phyloP scores from a whole-genome alignment of 257 asterid species.

The Fraxinus anomala region DNA sequence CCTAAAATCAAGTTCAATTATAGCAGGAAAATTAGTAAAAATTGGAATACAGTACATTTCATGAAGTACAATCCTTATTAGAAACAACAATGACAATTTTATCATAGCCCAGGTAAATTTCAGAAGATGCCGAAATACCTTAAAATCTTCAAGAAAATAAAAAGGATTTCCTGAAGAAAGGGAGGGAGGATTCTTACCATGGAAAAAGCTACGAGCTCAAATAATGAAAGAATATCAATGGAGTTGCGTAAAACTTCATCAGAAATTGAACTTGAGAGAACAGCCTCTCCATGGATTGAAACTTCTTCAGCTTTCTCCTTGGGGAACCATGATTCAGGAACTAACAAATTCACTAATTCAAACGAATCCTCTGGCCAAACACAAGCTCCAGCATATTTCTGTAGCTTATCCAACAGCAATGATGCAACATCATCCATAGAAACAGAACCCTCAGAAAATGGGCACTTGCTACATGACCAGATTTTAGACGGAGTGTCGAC shows the following conservation, averaged over 20 bases:
- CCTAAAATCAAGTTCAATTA: not conserved
- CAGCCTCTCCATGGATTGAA: constrained; percentile 33
- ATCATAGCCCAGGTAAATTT: not conserved
- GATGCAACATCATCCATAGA: constrained; percentile 53
- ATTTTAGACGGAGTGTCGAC: constrained; percentile 31
- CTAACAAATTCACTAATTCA: constrained; percentile 28
- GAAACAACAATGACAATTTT: not conserved
- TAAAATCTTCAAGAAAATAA: not conserved
- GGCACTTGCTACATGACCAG: constrained; percentile 58
- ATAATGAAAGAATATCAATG: constrained; percentile 61
- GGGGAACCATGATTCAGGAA: constrained; percentile 19
- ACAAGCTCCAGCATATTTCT: constrained; percentile 40
- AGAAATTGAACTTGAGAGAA: constrained; percentile 16
- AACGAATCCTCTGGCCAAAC: constrained; percentile 36
- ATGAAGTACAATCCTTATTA: not conserved
- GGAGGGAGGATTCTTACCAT: constrained; percentile 53
- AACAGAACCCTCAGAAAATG: constrained; percentile 60
- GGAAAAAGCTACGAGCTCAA: constrained; percentile 68
- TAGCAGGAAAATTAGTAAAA: not conserved
- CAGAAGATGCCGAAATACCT: not conserved
- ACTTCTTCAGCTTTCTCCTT: constrained; percentile 34
- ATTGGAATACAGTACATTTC: not conserved
- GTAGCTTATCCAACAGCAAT: constrained; percentile 63
- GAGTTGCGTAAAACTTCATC: constrained; percentile 41
- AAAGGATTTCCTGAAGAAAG: not conserved